These are phyloP conservation scores for Magnolia kwangsiensis DNA, from an alignment of 164 flowering plant genomes.

Conservation along the genomic window DNA sequence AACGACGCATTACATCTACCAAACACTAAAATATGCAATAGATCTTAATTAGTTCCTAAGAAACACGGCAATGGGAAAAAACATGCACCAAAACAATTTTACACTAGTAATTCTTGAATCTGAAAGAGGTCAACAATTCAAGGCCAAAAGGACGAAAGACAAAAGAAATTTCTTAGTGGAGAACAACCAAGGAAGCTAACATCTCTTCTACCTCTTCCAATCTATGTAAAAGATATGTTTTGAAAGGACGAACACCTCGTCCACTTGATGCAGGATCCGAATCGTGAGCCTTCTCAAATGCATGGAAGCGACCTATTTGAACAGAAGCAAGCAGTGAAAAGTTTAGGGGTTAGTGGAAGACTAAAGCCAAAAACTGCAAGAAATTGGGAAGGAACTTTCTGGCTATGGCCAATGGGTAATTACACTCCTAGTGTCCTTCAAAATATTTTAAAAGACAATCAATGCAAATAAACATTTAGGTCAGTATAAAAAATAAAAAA, in stretches of 20 bases:
- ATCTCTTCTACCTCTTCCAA: slow-evolving; percentile 60
- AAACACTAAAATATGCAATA: too few species aligned
- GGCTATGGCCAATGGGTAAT: too few species aligned
- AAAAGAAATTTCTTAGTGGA: neutral
- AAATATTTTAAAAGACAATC: too few species aligned
- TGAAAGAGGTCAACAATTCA: neutral
- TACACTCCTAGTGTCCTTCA: too few species aligned
- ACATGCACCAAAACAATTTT: too few species aligned
- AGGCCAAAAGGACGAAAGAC: neutral
- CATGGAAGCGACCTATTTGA: slow-evolving; percentile 89
- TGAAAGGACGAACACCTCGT: slow-evolving; percentile 93
- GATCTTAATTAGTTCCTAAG: too few species aligned
- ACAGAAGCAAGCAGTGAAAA: slow-evolving; percentile 8
- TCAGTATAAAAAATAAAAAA: too few species aligned
- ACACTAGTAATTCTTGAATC: too few species aligned
- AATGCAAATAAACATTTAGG: too few species aligned
- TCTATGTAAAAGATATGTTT: slow-evolving; percentile 74
- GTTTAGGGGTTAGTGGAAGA: neutral
- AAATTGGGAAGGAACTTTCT: neutral
- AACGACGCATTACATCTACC: too few species aligned
- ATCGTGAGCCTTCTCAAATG: slow-evolving; percentile 82
- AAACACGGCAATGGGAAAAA: too few species aligned
- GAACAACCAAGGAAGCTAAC: neutral
- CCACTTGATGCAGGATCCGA: slow-evolving; percentile 81
- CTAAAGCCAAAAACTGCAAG: neutral